Base-by-base conservation (phyloP, 2,329 filamentous ascomycete genomes). In the Penicillium nordicum region DNA sequence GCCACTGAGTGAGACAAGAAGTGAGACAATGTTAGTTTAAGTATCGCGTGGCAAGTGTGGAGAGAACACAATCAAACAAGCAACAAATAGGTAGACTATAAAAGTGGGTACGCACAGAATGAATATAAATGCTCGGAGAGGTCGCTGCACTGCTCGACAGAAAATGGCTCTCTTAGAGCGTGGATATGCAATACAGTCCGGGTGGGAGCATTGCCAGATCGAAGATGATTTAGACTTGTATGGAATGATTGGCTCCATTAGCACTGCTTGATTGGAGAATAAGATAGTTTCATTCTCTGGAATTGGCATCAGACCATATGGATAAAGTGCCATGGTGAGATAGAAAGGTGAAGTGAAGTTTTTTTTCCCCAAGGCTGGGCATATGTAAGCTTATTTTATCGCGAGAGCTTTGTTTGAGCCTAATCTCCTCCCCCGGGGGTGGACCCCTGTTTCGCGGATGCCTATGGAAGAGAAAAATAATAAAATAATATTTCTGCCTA, bases 191-290 rank as follows among this genome's bases (percentile, higher is more conserved):
- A 50, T 47, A 18, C 57, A 53, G 11, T 45, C 45, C 41, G 18
- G 29, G 47, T 51, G 57, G 8, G 56, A 50, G 36, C 53, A 59
- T 21, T 25, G 49, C 58, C 52, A 60, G n/a, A 44, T 27, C 6
- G 45, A 46, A 12, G 27, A 23, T 9, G 25, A 18, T 40, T 5
- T 14, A 3, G 34, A 11, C 12, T 40, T 32, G 12, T 32, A n/a
- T 1, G n/a, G 36, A 3, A 37, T 9, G 9, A 37, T 6, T 36
- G n/a, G 10, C 8, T 42, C 29, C 37, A 12, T 27, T 16, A 6
- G 1, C 9, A 23, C 3, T 5, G 32, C 8, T 32, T 5, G 1
- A 12, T 38, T n/a, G 5, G 47, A 29, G 27, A 50, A 7, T 5
- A 50, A 6, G 1, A 34, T 25, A 16, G 25, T 10, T 50, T 43